A percentile compares a stretch with the other conserved stretches of the same genome.
Conservation (phyloP, 1,284 basidiomycete species). For the Peniophora sp. region DNA sequence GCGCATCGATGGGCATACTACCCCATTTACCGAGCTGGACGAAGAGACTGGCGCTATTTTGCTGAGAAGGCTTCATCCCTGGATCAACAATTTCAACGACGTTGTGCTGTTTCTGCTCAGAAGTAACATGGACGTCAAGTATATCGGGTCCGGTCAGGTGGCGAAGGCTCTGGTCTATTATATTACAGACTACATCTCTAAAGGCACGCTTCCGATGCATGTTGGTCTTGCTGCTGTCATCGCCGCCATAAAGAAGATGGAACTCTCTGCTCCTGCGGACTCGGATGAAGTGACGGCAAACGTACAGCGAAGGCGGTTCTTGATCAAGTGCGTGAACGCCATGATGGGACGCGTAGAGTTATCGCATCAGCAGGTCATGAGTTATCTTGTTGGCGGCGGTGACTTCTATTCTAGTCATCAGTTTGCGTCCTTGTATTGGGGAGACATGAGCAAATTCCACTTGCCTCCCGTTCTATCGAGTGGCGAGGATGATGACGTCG, state of each 20-base stretch:
- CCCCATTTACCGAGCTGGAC: conserved; percentile 1
- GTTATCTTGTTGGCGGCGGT: conserved; percentile 4
- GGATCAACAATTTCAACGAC: conserved; percentile 10
- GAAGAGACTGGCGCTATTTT: conserved; percentile 1
- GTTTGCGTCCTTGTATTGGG: conserved; percentile 4
- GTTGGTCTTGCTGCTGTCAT: conserved; percentile 13
- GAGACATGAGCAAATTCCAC: neutral
- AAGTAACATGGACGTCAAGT: conserved; percentile 25
- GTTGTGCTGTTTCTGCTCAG: conserved; percentile 9
- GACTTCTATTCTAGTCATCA: conserved; percentile 5
- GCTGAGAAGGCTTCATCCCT: conserved; percentile 6
- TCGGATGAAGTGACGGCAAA: neutral
- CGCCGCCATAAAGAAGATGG: conserved; percentile 12
- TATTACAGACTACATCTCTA: conserved; percentile 23
- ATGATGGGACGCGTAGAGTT: conserved; percentile 4
- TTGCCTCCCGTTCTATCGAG: neutral
- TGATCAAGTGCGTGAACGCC: conserved; percentile 3
- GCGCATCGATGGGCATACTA: conserved; percentile 5
- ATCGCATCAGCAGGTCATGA: conserved; percentile 5
- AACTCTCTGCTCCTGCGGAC: conserved; percentile 5
- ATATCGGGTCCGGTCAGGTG: conserved; percentile 19
- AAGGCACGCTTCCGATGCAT: conserved; percentile 14
- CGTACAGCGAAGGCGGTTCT: neutral
- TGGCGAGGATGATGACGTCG: too few relatives aligned
- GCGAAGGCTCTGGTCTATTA: conserved; percentile 22